Base-by-base conservation (phyloP, 192 early-diverging fungal genomes). In the Polychytrium aggregatum region DNA sequence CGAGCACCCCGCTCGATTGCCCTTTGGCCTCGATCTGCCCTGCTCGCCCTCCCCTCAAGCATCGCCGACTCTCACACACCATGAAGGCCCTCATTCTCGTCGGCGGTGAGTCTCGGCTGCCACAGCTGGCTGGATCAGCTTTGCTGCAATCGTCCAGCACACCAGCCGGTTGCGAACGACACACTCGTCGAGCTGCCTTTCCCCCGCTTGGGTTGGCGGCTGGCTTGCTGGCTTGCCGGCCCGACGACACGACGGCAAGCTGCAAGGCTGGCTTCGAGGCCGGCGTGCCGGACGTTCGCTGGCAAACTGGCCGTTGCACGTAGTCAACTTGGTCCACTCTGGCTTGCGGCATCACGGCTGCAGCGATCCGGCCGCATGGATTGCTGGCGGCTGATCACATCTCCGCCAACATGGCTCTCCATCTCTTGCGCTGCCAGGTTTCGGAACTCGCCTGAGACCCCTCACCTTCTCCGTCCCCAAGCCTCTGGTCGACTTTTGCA, bases 401-500 rank as follows among this genome's bases (percentile, higher is more conserved):
- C 41, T 16, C 18, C 41, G 10, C n/a, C 41, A 18, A 18, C 41
- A 14, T 20, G 7, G 21, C 20, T 21, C 41, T 13, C 41, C 18
- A 8, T 42, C 41, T 42, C 41, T 8, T n/a, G n/a, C n/a, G n/a
- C n/a, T n/a, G n/a, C n/a, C 48, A 86, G 86, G 94, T 29, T 98
- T 91, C 66, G 95, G 95, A 59, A 98, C 95, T 44, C 86, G 95
- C 59, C 84, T 98, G 51, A 82, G 95, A 27, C 95, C 95, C 39
- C 80, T 98, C 47, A 98, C 95, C n/a, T 76, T 98, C 45, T 85
- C 95, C 41, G 79, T 87, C 29, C 95, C 95, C 48, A 98, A 98
- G 70, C 95, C 95, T 27, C 76, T 98, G 37, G 92, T 98, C 17
- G 95, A 98, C 64, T 98, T 98, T 71, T 86, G 86, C 28, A 98